Percentiles rank a stretch among this genome's conserved stretches.
Conservation (phyloP, 495 filamentous ascomycete species). For the Recurvomyces mirabilis region DNA sequence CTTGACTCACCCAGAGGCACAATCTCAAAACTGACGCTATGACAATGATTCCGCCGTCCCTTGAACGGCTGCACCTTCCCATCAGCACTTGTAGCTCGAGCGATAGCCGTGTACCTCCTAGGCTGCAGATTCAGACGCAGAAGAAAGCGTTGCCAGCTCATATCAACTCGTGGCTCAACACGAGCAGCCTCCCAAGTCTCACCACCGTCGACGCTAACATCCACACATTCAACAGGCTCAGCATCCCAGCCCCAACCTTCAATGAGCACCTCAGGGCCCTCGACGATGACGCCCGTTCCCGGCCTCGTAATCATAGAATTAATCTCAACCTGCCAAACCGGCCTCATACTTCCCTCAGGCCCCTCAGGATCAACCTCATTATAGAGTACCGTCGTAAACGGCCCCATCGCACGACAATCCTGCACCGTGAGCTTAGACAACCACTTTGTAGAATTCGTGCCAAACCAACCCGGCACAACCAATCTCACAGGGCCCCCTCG, state of each 20-base stretch:
- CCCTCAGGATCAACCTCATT: conserved; percentile 1
- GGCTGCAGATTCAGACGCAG: not conserved
- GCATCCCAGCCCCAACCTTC: conserved; percentile 8
- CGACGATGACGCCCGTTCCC: not conserved
- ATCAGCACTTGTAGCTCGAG: not conserved
- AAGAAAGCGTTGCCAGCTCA: conserved; percentile 10
- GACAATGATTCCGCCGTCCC: conserved; percentile 7
- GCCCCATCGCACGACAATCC: conserved; percentile 1
- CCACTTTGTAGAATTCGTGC: conserved; percentile 11
- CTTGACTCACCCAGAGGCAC: too few relatives aligned
- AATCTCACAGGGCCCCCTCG: conserved; percentile 4
- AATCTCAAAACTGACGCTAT: conserved; percentile 1
- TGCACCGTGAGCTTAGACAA: conserved; percentile 4
- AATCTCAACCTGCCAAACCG: conserved; percentile 1
- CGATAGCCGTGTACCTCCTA: not conserved
- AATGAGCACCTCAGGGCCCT: not conserved
- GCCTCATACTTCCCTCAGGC: not conserved
- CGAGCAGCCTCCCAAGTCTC: not conserved
- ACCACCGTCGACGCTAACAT: conserved; percentile 1
- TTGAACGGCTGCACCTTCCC: conserved; percentile 1
- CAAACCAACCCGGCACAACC: conserved; percentile 10
- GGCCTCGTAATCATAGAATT: conserved; percentile 7
- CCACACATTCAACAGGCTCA: not conserved
- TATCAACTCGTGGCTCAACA: not conserved
- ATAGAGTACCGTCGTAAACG: conserved; percentile 5